These are phyloP conservation scores for Scutellaria galericulata DNA, from an alignment of 257 asterid species.

Conservation along the genomic window DNA sequence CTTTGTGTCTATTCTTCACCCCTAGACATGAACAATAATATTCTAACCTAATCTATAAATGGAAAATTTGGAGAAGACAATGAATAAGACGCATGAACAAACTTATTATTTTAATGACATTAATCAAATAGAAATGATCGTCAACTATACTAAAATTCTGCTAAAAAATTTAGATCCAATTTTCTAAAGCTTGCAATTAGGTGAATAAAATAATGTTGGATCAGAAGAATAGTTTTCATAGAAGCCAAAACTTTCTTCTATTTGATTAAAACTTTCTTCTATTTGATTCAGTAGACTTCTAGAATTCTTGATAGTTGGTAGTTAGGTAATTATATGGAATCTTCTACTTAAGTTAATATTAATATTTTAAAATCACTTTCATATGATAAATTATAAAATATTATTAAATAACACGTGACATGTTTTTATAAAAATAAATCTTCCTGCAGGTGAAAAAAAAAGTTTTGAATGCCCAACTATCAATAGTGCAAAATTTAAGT, in stretches of 20 bases:
- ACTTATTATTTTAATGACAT: neutral
- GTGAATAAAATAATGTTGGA: neutral
- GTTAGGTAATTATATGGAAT: neutral
- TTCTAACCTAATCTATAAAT: slow-evolving; percentile 2
- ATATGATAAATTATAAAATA: no score
- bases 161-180: no score
- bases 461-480: no score
- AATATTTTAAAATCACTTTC: no score
- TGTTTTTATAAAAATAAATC: no score
- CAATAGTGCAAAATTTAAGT: no score
- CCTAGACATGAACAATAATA: slow-evolving; percentile 18
- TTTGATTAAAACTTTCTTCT: neutral
- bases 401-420: no score
- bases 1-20: slow-evolving; percentile 36
- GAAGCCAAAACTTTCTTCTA: neutral
- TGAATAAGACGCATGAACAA: slow-evolving; percentile 36
- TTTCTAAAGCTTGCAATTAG: no score
- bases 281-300: neutral
- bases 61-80: slow-evolving; percentile 16
- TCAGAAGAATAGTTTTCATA: neutral
- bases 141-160: neutral
- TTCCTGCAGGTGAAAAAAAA: no score
- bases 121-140: neutral
- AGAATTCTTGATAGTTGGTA: neutral
- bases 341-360: no score